A percentile compares a stretch with the other conserved stretches of the same genome.
phyloP scores from a whole-genome alignment of 2,329 filamentous ascomycete genomes.

The Xylariaceae sp. region DNA sequence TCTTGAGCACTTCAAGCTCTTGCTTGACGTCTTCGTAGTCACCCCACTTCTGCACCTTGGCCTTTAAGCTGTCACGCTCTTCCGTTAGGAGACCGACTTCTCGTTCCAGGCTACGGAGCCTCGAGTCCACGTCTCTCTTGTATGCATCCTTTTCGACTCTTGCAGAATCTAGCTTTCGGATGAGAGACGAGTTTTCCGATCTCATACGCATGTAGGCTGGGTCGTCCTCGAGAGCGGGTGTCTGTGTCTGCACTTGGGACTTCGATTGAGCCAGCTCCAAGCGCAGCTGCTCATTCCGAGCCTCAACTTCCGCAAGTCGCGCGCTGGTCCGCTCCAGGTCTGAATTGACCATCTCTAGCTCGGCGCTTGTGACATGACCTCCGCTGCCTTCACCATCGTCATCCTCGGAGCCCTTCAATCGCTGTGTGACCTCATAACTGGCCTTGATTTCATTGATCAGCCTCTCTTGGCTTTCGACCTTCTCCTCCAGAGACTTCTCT shows the following conservation, averaged over 20 bases:
- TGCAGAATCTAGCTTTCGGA: constrained; percentile 79
- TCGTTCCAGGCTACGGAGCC: constrained; percentile 72
- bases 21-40: constrained; percentile 97
- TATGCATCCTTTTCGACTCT: constrained; percentile 79
- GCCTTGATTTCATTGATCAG: constrained; percentile 92
- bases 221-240: constrained; percentile 73
- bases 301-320: constrained; percentile 83
- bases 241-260: constrained; percentile 61
- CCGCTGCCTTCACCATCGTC: constrained; percentile 51
- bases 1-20: constrained; percentile 93
- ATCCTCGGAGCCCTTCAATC: constrained; percentile 68
- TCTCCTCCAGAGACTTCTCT: constrained; percentile 85
- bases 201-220: constrained; percentile 81
- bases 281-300: constrained; percentile 87
- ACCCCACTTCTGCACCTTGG: constrained; percentile 79
- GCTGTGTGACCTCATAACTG: constrained; percentile 92
- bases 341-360: constrained; percentile 87
- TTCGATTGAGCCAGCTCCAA: constrained; percentile 86
- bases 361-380: constrained; percentile 72
- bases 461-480: constrained; percentile 88
- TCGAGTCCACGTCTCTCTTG: constrained; percentile 69
- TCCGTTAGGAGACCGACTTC: constrained; percentile 68
- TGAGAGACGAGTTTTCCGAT: constrained; percentile 86
- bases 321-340: constrained; percentile 87
- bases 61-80: constrained; percentile 73